These are phyloP conservation scores for Polygonum aviculare DNA, from an alignment of 148 eudicot species.

Conservation along the genomic window DNA sequence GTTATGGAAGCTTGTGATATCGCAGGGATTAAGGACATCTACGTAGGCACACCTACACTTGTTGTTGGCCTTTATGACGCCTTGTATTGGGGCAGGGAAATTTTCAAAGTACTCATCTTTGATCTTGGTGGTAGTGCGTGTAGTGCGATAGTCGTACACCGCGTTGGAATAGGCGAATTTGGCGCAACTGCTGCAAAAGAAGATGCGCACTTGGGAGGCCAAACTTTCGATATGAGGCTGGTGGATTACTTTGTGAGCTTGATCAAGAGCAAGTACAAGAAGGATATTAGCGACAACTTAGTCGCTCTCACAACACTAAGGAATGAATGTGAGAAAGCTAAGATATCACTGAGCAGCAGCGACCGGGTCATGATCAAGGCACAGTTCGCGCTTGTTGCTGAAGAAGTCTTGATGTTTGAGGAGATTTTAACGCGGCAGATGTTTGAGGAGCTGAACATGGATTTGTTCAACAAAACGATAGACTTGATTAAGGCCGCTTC, in stretches of 20 bases:
- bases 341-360: neutral
- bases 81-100: neutral
- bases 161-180: neutral
- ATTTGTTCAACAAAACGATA: neutral
- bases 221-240: too few species aligned
- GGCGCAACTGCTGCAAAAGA: neutral
- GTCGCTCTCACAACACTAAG: neutral
- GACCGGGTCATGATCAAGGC: too few species aligned
- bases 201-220: neutral
- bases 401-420: neutral
- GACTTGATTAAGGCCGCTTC: neutral
- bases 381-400: too few species aligned
- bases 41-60: neutral
- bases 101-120: neutral
- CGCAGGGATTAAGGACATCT: neutral
- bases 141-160: neutral
- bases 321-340: slow-evolving; percentile 2
- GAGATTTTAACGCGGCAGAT: neutral
- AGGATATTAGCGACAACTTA: neutral
- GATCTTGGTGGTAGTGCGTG: neutral
- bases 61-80: neutral
- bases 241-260: neutral
- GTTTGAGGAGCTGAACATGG: slow-evolving; percentile 8
- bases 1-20: neutral
- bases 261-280: neutral